A percentile compares a stretch with the other conserved stretches of the same genome.
Conservation (phyloP, 331 rosid genomes). For the Pyrus hybrid region DNA sequence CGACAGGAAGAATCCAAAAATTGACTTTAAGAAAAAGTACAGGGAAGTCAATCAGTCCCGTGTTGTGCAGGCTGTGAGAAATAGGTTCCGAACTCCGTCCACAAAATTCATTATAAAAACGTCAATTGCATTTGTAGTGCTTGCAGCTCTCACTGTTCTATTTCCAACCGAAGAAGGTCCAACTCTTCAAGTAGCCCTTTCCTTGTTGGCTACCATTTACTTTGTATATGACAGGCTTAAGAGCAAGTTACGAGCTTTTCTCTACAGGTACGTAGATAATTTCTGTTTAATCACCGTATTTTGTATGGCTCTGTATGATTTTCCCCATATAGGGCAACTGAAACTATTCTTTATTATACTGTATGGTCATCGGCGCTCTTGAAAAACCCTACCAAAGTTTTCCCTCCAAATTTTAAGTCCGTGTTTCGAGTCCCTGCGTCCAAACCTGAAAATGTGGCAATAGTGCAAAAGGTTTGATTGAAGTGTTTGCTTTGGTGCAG, state of each 20-base stretch:
- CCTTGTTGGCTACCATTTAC: slow-evolving; percentile 75
- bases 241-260: slow-evolving; percentile 63
- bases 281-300: not conserved
- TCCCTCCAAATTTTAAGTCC: not conserved
- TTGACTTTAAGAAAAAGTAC: slow-evolving; percentile 73
- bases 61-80: slow-evolving; percentile 61
- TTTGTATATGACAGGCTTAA: slow-evolving; percentile 72
- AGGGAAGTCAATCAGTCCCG: slow-evolving; percentile 74
- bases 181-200: slow-evolving; percentile 87
- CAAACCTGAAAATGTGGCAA: not conserved
- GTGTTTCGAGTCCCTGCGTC: not conserved
- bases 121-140: slow-evolving; percentile 51
- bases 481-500: slow-evolving; percentile 42
- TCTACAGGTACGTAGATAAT: slow-evolving; percentile 62
- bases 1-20: slow-evolving; percentile 74
- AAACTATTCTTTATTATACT: not conserved
- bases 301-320: not conserved
- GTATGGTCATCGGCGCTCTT: not conserved
- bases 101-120: slow-evolving; percentile 71
- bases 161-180: slow-evolving; percentile 99
- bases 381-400: not conserved
- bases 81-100: slow-evolving; percentile 77
- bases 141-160: slow-evolving; percentile 68
- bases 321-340: not conserved
- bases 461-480: not conserved